phyloP scores from a whole-genome alignment of 768 basidiomycete genomes.

The Sporobolomyces roseus region DNA sequence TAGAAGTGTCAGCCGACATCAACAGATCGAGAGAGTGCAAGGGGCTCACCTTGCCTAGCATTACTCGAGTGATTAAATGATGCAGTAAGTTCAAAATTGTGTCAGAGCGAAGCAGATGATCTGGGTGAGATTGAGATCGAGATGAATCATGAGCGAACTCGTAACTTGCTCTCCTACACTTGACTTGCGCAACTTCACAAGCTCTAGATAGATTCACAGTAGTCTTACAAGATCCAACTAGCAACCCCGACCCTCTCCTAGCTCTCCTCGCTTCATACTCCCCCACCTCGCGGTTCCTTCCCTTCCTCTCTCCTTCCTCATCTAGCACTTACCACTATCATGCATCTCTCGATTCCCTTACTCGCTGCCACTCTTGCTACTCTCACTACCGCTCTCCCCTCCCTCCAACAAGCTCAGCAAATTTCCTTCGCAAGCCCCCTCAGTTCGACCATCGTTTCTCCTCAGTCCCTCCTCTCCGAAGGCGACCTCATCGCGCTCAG shows the following conservation, averaged over 20 bases:
- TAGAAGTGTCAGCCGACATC: background rate
- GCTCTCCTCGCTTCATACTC: too few species aligned
- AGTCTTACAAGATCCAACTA: too few species aligned
- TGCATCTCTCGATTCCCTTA: constrained; percentile 6
- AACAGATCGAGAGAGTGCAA: background rate
- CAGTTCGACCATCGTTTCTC: background rate
- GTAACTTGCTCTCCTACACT: background rate
- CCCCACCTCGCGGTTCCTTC: background rate
- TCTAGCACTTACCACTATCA: constrained; percentile 4
- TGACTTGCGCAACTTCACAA: background rate
- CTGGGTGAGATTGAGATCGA: background rate
- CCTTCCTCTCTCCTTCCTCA: background rate
- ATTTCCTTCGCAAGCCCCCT: constrained; percentile 19
- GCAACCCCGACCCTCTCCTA: too few species aligned
- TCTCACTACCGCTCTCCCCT: constrained; percentile 16
- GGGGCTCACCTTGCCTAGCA: constrained; percentile 5
- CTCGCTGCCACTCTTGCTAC: constrained; percentile 10
- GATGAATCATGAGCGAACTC: background rate
- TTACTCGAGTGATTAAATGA: background rate
- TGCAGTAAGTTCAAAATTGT: background rate
- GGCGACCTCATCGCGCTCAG: constrained; percentile 6
- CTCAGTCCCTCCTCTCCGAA: constrained; percentile 2
- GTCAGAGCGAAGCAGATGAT: background rate
- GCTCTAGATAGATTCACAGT: background rate
- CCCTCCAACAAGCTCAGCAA: constrained; percentile 10